These are phyloP conservation scores for Kluyveromyces marxianus DNA, from an alignment of 1,139 yeast genomes.

Conservation along the genomic window DNA sequence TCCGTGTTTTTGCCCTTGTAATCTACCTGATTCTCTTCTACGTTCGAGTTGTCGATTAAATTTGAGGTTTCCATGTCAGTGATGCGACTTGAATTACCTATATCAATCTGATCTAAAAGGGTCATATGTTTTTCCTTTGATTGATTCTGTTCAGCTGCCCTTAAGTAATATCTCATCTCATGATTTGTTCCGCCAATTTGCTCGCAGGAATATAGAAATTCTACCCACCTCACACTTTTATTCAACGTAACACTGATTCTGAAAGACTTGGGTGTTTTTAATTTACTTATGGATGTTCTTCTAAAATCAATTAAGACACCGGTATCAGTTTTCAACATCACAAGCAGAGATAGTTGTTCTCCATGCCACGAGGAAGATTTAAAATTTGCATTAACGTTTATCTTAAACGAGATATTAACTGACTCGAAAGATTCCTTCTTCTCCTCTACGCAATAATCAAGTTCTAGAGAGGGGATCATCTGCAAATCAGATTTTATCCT, in stretches of 20 bases:
- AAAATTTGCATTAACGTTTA: constrained; percentile 23
- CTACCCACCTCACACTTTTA: constrained; percentile 19
- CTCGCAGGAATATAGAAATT: constrained; percentile 32
- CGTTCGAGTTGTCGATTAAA: too few relatives aligned
- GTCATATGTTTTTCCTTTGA: not conserved
- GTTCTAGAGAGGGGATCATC: constrained; percentile 29
- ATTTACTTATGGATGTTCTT: constrained; percentile 30
- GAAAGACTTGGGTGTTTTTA: constrained; percentile 27
- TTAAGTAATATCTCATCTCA: not conserved
- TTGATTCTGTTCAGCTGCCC: not conserved
- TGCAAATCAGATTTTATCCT: constrained; percentile 29
- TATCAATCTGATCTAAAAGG: not conserved
- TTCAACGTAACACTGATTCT: constrained; percentile 20
- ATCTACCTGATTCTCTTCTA: too few relatives aligned
- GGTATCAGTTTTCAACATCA: constrained; percentile 25
- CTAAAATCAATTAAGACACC: constrained; percentile 37
- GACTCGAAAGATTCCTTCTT: constrained; percentile 5
- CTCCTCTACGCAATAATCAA: constrained; percentile 15
- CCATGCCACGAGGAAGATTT: constrained; percentile 31
- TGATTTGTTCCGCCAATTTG: constrained; percentile 34
- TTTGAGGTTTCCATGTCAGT: too few relatives aligned
- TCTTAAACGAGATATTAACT: constrained; percentile 14
- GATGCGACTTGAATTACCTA: not conserved
- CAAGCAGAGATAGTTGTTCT: constrained; percentile 24
- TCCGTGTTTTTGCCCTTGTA: not conserved